Conservation (phyloP, 257 asterid species). For the Mentha longifolia region DNA sequence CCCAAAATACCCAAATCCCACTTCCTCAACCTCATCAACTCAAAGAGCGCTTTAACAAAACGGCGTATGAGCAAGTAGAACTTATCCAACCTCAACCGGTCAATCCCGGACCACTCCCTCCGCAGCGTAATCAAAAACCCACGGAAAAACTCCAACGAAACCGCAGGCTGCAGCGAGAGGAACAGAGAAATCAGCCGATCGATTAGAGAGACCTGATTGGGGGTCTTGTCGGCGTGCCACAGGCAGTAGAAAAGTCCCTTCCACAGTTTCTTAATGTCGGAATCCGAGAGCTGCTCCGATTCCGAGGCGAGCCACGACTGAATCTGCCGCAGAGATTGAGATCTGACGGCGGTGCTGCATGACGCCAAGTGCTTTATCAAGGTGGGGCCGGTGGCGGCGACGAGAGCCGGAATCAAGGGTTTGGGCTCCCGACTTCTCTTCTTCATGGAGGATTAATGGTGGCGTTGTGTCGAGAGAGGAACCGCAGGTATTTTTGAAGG, state of each 20-base stretch:
- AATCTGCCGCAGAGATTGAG: constrained; percentile 66
- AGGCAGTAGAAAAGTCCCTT: constrained; percentile 90
- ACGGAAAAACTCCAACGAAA: constrained; percentile 70
- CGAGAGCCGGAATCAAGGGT: constrained; percentile 51
- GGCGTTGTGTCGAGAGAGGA: constrained; percentile 23
- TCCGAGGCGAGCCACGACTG: constrained; percentile 69
- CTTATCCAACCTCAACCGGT: constrained; percentile 85
- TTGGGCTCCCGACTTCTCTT: constrained; percentile 64
- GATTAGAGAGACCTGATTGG: constrained; percentile 70
- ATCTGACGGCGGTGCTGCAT: constrained; percentile 73
- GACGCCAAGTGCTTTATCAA: constrained; percentile 76
- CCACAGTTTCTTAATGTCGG: constrained; percentile 84
- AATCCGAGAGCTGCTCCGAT: constrained; percentile 53
- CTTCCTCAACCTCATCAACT: constrained; percentile 49
- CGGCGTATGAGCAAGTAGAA: constrained; percentile 82
- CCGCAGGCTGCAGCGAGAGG: constrained; percentile 52
- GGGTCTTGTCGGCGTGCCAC: constrained; percentile 91
- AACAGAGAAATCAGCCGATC: constrained; percentile 64
- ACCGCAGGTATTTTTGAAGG: neutral
- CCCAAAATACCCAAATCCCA: constrained; percentile 72
- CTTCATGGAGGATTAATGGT: constrained; percentile 51
- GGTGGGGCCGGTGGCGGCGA: constrained; percentile 58
- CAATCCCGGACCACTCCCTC: constrained; percentile 94
- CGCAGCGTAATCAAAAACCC: constrained; percentile 69
- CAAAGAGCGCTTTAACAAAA: constrained; percentile 65